phyloP scores from a whole-genome alignment of 345 rosid species.

The Arabidopsis suecica region DNA sequence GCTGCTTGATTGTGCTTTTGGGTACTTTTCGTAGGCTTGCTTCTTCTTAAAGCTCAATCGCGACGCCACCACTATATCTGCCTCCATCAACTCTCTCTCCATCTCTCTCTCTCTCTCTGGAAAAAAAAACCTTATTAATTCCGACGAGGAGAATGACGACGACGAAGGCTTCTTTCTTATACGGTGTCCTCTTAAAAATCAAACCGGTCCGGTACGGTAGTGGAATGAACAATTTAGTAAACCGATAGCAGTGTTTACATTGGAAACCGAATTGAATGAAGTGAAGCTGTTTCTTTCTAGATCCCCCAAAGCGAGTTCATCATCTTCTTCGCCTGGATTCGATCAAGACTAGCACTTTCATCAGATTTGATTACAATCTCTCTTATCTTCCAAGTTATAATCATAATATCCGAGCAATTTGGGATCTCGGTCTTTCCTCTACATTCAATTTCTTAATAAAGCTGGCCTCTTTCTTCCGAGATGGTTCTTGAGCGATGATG shows the following conservation, averaged over 20 bases:
- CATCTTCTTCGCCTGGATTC: no score
- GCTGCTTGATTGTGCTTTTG: conserved; percentile 81
- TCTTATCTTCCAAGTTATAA: no score
- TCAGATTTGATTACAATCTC: no score
- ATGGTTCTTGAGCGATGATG: conserved; percentile 42
- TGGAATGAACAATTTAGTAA: neutral
- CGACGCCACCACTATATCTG: conserved; percentile 75
- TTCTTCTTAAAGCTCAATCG: conserved; percentile 75
- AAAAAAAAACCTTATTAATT: no score
- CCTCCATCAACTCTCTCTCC: conserved; percentile 65
- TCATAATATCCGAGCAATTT: no score
- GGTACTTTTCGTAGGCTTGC: conserved; percentile 78
- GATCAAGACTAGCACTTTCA: no score
- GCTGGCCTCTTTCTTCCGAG: no score
- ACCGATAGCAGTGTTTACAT: neutral
- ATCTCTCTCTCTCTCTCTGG: conserved; percentile 35
- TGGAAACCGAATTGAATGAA: no score
- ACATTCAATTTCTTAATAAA: no score
- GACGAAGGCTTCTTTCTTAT: neutral
- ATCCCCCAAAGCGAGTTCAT: no score
- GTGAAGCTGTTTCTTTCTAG: no score
- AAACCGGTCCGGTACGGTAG: conserved; percentile 11
- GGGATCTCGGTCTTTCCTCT: no score
- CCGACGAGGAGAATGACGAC: neutral
- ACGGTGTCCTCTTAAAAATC: neutral